Conservation (phyloP, 225 moss, liverwort and hornwort species). For the Neckera pumila region DNA sequence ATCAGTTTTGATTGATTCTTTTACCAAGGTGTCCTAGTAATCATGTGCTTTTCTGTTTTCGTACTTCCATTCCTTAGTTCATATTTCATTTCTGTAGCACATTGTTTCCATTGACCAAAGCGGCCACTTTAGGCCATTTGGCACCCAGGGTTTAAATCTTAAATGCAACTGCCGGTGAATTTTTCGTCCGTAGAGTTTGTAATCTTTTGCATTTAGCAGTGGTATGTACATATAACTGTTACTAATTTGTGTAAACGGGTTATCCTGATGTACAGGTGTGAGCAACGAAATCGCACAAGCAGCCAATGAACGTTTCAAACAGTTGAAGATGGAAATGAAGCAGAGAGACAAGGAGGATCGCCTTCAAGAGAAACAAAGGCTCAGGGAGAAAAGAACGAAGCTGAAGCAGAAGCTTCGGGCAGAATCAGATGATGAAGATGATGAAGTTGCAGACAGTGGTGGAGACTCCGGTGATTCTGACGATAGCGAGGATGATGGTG, state of each 20-base stretch:
- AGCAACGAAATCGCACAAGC: slow-evolving; percentile 50
- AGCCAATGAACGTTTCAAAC: slow-evolving; percentile 57
- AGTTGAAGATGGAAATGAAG: slow-evolving; percentile 89
- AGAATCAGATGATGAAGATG: slow-evolving; percentile 36
- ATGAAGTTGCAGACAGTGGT: slow-evolving; percentile 29
- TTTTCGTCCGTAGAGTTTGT: not conserved
- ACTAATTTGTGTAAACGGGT: not conserved
- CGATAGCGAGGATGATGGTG: slow-evolving; percentile 24
- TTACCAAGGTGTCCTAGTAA: not conserved
- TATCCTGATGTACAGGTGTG: slow-evolving; percentile 15
- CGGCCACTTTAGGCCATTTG: not conserved
- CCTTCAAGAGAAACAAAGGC: slow-evolving; percentile 65
- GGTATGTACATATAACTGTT: not conserved
- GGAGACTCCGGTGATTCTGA: slow-evolving; percentile 5
- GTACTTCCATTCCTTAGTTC: not conserved
- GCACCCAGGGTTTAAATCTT: not conserved
- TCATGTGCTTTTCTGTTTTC: not conserved
- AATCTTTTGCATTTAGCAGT: not conserved
- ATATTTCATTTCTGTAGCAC: not conserved
- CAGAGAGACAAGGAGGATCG: slow-evolving; percentile 85
- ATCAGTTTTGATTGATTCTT: not conserved
- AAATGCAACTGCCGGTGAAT: not conserved
- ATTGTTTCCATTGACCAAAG: not conserved
- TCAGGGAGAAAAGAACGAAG: slow-evolving; percentile 73
- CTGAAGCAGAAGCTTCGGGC: slow-evolving; percentile 48